phyloP scores from a whole-genome alignment of 257 asterid species.

The Fraxinus americana region DNA sequence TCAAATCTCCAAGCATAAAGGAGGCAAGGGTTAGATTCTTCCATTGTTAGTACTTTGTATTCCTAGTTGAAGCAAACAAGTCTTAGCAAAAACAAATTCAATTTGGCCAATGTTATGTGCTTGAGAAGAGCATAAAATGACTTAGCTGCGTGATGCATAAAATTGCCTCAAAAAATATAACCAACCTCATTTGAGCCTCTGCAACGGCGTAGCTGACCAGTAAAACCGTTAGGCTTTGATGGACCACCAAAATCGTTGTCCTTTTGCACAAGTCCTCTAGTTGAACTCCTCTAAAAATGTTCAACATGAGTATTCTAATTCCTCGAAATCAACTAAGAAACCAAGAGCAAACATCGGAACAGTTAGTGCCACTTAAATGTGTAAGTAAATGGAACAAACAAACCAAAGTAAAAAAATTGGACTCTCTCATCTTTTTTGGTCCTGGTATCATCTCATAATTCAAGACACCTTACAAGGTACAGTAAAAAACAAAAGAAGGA shows the following conservation, averaged over 20 bases:
- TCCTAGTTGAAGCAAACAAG: too few relatives aligned
- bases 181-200: constrained; percentile 88
- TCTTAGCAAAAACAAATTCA: too few relatives aligned
- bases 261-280: constrained; percentile 58
- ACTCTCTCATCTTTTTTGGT: neutral
- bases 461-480: neutral
- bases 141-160: constrained; percentile 8
- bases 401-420: constrained; percentile 12
- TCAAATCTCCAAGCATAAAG: too few relatives aligned
- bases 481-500: neutral
- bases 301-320: constrained; percentile 11
- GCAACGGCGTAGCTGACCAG: constrained; percentile 74
- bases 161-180: constrained; percentile 15
- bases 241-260: constrained; percentile 62
- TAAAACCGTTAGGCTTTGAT: constrained; percentile 51
- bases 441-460: neutral
- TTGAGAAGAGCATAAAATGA: neutral
- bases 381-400: constrained; percentile 14
- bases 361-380: constrained; percentile 6
- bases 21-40: too few relatives aligned
- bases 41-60: too few relatives aligned
- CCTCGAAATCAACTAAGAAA: constrained; percentile 10
- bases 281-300: constrained; percentile 1
- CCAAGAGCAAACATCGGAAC: neutral
- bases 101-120: neutral